Evolutionary conservation across 2,329 filamentous ascomycete species (phyloP).

Genomic region (Fusarium odoratissimum): DNA sequence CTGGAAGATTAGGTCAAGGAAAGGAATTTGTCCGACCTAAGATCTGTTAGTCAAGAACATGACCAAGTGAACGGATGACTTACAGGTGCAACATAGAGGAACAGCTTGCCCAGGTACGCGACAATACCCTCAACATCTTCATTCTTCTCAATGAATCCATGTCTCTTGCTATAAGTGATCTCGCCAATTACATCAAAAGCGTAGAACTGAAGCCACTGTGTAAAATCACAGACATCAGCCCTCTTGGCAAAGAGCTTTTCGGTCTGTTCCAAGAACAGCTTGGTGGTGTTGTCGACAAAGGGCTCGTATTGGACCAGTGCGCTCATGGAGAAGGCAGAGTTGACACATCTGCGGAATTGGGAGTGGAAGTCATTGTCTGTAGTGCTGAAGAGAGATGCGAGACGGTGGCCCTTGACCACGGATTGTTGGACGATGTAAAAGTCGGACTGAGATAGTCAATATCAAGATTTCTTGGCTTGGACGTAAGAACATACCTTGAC

Average conservation of each 20-base stretch:
- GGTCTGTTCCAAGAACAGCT: slow-evolving; percentile 75
- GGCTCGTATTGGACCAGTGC: slow-evolving; percentile 83
- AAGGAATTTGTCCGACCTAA: slow-evolving; percentile 78
- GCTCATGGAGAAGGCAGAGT: slow-evolving; percentile 81
- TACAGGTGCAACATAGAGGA: slow-evolving; percentile 78
- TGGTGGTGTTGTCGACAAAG: slow-evolving; percentile 79
- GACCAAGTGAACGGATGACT: fast-evolving
- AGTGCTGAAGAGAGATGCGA: slow-evolving; percentile 81
- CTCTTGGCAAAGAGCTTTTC: slow-evolving; percentile 64
- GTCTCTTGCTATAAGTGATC: slow-evolving; percentile 79
- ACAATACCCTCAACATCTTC: slow-evolving; percentile 82
- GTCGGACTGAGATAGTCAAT: slow-evolving; percentile 66
- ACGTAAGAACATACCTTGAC: slow-evolving; percentile 67
- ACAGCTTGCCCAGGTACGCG: slow-evolving; percentile 69
- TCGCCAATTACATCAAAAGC: slow-evolving; percentile 86
- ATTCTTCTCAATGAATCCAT: slow-evolving; percentile 80
- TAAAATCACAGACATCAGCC: slow-evolving; percentile 64
- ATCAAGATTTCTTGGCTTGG: slow-evolving; percentile 50
- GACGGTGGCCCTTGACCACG: slow-evolving; percentile 72
- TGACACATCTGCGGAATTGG: slow-evolving; percentile 79
- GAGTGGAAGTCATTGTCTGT: slow-evolving; percentile 81
- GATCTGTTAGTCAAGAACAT: background rate
- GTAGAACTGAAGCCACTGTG: slow-evolving; percentile 81
- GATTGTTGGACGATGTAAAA: slow-evolving; percentile 86
- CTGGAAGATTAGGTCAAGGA: slow-evolving; percentile 74